Base-by-base conservation (phyloP, 805 yeast genomes). In the Sugiyamaella chiloensis region DNA sequence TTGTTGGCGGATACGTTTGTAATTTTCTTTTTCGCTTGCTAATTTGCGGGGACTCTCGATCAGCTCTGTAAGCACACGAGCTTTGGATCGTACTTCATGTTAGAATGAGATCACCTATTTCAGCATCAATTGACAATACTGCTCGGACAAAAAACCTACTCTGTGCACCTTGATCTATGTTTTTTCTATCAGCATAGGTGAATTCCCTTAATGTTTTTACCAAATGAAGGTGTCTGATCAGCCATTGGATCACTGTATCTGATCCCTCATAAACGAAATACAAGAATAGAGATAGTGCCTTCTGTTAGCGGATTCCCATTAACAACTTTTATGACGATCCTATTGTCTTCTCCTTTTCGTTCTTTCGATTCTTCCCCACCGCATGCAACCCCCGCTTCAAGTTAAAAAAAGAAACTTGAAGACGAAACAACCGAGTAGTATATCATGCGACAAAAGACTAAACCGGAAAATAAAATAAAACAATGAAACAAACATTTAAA, bases 121-220 rank as follows among this genome's bases (percentile, higher is more conserved):
- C n/a, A n/a, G n/a, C n/a, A n/a, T n/a, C n/a, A n/a, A n/a, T n/a
- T n/a, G n/a, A n/a, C n/a, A n/a, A n/a, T n/a, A n/a, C n/a, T n/a
- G 14, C 5, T 4, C 3, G 4, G 20, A 5, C 17, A 27, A 4
- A 27, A 35, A 39, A 44, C 52, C 23, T 48, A 48, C 52, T 54
- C 12, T 63, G 55, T 5, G 50, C 56, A 16, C 68, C 68, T 47
- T 59, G 66, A 46, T 64, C 68, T 11, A 59, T 54, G 40, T 62
- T 60, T 32, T 52, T 47, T 4, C 48, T 35, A 63, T 91, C 96
- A 24, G 75, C 74, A 62, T 81, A 86, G 55, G 84, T 86, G 65
- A 91, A 91, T 64, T 91, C 97, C 46, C 96, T 78, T 57, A 91
- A 73, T 0, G 97, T 87, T 68, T 88, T 88, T 61, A 91, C 79